These are phyloP conservation scores for Saccharomycopsis sp. DNA, from an alignment of 805 yeast genomes.

Conservation along the genomic window DNA sequence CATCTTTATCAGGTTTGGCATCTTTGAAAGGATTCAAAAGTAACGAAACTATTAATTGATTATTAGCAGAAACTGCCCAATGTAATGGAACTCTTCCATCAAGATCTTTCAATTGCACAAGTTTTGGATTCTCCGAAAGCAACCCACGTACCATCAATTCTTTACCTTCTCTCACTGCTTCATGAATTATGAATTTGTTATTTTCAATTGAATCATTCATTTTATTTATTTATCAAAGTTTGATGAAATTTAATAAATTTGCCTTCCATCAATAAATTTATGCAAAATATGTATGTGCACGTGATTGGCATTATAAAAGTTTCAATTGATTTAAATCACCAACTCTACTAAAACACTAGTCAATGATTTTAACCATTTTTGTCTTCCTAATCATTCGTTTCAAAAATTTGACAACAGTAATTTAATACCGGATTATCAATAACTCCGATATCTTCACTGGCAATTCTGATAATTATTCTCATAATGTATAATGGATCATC, in stretches of 20 bases:
- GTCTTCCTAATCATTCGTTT: slow-evolving; percentile 79
- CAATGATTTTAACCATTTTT: slow-evolving; percentile 81
- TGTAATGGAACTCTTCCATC: slow-evolving; percentile 78
- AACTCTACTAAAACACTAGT: slow-evolving; percentile 92
- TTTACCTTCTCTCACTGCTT: slow-evolving; percentile 59
- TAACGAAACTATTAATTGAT: slow-evolving; percentile 39
- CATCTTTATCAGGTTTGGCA: slow-evolving; percentile 18
- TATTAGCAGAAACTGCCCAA: slow-evolving; percentile 73
- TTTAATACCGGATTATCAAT: slow-evolving; percentile 78
- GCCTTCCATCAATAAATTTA: no score
- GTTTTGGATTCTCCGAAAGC: slow-evolving; percentile 38
- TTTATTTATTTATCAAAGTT: no score
- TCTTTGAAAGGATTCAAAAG: slow-evolving; percentile 29
- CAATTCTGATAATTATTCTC: slow-evolving; percentile 86
- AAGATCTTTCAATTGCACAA: slow-evolving; percentile 41
- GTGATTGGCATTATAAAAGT: no score
- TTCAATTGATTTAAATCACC: slow-evolving; percentile 81
- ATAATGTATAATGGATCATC: slow-evolving; percentile 89
- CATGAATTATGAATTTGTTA: slow-evolving; percentile 31
- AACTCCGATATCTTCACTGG: slow-evolving; percentile 89
- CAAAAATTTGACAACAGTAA: slow-evolving; percentile 75
- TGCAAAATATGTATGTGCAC: background rate
- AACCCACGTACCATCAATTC: slow-evolving; percentile 39
- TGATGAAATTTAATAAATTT: no score
- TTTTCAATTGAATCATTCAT: background rate